A percentile compares a stretch with the other conserved stretches of the same genome.
phyloP scores from a whole-genome alignment of 805 yeast genomes.

The Starmerella vaccinii region DNA sequence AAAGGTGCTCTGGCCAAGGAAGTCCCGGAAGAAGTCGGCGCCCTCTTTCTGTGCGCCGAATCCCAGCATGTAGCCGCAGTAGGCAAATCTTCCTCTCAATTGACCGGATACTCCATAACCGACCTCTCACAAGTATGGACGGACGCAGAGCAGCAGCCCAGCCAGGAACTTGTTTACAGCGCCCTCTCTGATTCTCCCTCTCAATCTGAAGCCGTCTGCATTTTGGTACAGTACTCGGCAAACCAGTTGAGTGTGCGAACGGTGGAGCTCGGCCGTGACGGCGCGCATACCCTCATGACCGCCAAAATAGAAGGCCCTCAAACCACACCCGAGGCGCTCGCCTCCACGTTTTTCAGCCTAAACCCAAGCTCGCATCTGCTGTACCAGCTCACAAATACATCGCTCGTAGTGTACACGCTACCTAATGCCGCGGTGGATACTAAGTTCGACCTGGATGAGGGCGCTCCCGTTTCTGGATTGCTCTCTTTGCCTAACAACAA shows the following conservation, averaged over 20 bases:
- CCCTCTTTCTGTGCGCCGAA: constrained; percentile 6
- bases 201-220: not conserved
- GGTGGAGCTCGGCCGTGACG: not conserved
- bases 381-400: constrained; percentile 2
- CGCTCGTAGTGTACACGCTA: constrained; percentile 1
- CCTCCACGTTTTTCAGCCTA: constrained; percentile 7
- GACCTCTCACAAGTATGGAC: not conserved
- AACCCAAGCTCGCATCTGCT: constrained; percentile 7
- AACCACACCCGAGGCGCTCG: not conserved
- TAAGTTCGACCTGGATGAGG: constrained; percentile 13
- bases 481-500: constrained; percentile 21
- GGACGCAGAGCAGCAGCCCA: not conserved
- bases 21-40: constrained; percentile 11
- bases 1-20: constrained; percentile 3
- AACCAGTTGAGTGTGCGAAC: not conserved
- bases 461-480: constrained; percentile 7
- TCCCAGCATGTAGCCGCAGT: not conserved
- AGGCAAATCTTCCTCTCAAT: not conserved
- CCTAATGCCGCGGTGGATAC: constrained; percentile 7
- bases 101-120: not conserved
- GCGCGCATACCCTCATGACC: not conserved
- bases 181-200: not conserved
- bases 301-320: not conserved
- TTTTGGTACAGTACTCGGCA: not conserved
- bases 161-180: not conserved